Evolutionary conservation across 805 yeast genomes (phyloP), one percentile per base, ranked within the genome.

Genomic region (Yamadazyma ubonensis): DNA sequence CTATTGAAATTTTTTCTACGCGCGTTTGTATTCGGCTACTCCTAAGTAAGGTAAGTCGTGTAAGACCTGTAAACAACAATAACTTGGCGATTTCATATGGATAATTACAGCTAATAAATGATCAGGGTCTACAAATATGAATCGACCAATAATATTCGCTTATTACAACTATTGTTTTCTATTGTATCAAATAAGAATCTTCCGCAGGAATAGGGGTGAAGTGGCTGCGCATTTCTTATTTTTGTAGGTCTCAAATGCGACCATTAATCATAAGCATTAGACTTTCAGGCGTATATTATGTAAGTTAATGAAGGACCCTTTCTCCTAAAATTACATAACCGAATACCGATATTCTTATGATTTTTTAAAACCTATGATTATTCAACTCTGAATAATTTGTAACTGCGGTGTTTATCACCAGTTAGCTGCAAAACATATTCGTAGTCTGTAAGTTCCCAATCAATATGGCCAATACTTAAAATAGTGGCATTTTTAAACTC

Each of bases 401-500:
- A 59, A 33, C 45, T 40, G 23, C 65, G 42, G 5, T 50, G 34
- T 16, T 53, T 53, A 39, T 58, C 69, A 10, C 72, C 71, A 4
- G 38, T 29, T 20, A 69, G 52, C 42, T 55, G 51, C 19, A 69
- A 38, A 17, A 63, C 55, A 41, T 59, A 61, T 35, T 86, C 82
- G 52, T 89, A 84, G 3, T 59, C 53, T 0, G 96, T 91, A 7
- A 91, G 75, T 57, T 91, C 99, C 57, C 81, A 76, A 17, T 75
- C 79, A 20, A 88, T 73, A 58, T 91, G 99, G 0, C 96, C 96
- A 17, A 93, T 84, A 0, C 84, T 70, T 25, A 91, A 70, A 2
- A 82, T 79, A 0, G 96, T 81, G 0, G 95, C 86, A 6, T 49
- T 42, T 3, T 31, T 18, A 37, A 59, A 48, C 2, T 54, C 39